These are phyloP conservation scores for Lycium ferocissimum DNA, from an alignment of 257 asterid genomes.

Conservation along the genomic window DNA sequence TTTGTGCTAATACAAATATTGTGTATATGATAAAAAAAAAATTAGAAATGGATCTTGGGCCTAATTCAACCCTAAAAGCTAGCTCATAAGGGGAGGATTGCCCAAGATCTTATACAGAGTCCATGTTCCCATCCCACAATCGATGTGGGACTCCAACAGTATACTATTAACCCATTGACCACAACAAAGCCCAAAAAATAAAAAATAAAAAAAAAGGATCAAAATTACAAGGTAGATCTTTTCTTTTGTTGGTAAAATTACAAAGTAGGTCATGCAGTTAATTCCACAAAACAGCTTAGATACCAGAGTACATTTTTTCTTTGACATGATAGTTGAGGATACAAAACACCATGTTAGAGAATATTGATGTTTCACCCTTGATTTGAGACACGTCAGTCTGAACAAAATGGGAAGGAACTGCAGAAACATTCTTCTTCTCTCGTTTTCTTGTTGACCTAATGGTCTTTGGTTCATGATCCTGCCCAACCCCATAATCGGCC, in stretches of 20 bases:
- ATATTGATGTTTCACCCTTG: constrained; percentile 81
- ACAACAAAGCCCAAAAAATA: background rate
- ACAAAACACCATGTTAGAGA: constrained; percentile 74
- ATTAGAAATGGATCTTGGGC: no score
- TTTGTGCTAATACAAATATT: background rate
- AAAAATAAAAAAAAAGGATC: background rate
- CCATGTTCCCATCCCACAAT: no score
- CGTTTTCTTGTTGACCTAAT: constrained; percentile 51
- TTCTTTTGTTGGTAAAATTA: background rate
- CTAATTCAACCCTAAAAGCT: no score
- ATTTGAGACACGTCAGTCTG: constrained; percentile 88
- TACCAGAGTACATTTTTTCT: background rate
- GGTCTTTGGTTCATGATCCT: constrained; percentile 63
- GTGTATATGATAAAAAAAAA: background rate
- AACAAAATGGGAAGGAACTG: constrained; percentile 87
- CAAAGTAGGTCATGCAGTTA: background rate
- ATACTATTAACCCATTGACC: background rate
- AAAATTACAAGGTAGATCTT: constrained; percentile 9
- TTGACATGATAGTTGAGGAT: constrained; percentile 54
- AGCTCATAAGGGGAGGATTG: no score
- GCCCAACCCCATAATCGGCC: constrained; percentile 44
- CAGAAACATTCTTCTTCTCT: constrained; percentile 65
- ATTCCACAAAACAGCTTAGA: background rate
- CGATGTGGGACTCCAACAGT: no score
- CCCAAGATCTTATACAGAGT: no score